Base-by-base conservation (phyloP, 2,329 filamentous ascomycete genomes). In the Fusarium mundagurra region DNA sequence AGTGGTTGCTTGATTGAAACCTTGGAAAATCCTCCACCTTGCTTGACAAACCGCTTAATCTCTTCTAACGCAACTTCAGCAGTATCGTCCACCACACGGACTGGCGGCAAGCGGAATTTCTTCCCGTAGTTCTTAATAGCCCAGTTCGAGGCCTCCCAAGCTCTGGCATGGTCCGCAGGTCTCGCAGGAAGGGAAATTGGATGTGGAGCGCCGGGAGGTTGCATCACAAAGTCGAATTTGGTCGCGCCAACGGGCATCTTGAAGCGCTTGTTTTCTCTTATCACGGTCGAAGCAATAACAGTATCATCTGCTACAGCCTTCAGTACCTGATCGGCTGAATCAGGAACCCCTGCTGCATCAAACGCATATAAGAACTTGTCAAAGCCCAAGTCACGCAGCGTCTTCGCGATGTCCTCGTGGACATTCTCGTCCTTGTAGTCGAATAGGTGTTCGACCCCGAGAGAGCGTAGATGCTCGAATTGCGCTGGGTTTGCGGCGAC, bases 241-340 rank as follows among this genome's bases (percentile, higher is more conserved):
- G 14, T 13, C 11, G 3, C 0, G 6, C 10, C 48, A 20, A 53
- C 9, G 3, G 48, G 48, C n/a, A 53, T 24, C 48, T 20, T 24
- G 48, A 36, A 53, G 13, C 48, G 48, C 6, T 20, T 53, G 0
- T 24, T 3, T 0, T 27, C 31, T 6, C n/a, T 9, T 8, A 53
- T 2, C 1, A 53, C 31, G 3, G 13, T 11, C 12, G 48, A 53
- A 16, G 13, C 48, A 27, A 53, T 8, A 3, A 27, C 0, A 4
- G 48, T 53, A 1, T 36, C 31, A 0, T 53, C 31, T 6, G n/a
- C 31, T 16, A 20, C n/a, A 20, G 48, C 31, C 1, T 8, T 14
- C 0, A 53, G 9, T 0, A 53, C 12, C 31, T 53, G 48, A 2
- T 53, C n/a, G 13, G 2, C 31, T 2, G 48, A 53, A 12, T 3